Percentiles rank a stretch among this genome's conserved stretches.
Evolutionary conservation across 2,329 filamentous ascomycete species (phyloP).

Genomic region (Rachicladosporium sp.): DNA sequence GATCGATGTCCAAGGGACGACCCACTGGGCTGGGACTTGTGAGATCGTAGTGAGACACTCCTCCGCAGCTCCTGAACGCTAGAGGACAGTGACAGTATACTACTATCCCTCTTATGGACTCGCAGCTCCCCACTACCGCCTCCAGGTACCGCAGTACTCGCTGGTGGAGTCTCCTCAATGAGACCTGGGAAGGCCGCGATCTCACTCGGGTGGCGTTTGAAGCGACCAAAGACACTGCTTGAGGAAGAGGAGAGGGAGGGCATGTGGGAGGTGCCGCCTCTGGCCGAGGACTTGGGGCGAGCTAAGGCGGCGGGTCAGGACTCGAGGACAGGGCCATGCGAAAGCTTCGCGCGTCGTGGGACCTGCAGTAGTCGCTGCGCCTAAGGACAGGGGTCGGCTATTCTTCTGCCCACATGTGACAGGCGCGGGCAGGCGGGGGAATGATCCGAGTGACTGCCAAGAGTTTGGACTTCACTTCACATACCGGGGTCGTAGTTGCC

Average conservation of each 20-base stretch:
- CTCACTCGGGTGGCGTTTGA: conserved; percentile 7
- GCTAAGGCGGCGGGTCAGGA: too few relatives aligned
- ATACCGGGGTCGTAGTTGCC: too few relatives aligned
- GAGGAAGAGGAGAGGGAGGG: background rate
- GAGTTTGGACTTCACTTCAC: too few relatives aligned
- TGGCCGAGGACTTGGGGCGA: background rate
- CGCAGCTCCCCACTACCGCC: background rate
- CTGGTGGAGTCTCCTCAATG: conserved; percentile 1
- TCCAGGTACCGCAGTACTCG: background rate
- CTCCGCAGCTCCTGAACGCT: conserved; percentile 26
- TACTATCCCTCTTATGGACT: conserved; percentile 14
- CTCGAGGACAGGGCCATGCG: too few relatives aligned
- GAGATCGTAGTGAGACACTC: conserved; percentile 30
- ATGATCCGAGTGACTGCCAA: too few relatives aligned
- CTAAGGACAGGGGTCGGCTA: background rate
- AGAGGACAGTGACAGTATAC: conserved; percentile 15
- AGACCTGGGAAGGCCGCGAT: conserved; percentile 7
- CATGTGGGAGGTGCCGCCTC: background rate
- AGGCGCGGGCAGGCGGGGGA: background rate
- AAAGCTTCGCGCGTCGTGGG: too few relatives aligned
- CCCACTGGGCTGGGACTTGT: conserved; percentile 15
- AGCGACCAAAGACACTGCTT: conserved; percentile 6
- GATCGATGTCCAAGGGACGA: conserved; percentile 11
- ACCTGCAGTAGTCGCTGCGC: background rate
- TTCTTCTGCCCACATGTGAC: background rate